A percentile compares a stretch with the other conserved stretches of the same genome.
phyloP scores from a whole-genome alignment of 1,284 basidiomycete species.

The Ganoderma boninense region DNA sequence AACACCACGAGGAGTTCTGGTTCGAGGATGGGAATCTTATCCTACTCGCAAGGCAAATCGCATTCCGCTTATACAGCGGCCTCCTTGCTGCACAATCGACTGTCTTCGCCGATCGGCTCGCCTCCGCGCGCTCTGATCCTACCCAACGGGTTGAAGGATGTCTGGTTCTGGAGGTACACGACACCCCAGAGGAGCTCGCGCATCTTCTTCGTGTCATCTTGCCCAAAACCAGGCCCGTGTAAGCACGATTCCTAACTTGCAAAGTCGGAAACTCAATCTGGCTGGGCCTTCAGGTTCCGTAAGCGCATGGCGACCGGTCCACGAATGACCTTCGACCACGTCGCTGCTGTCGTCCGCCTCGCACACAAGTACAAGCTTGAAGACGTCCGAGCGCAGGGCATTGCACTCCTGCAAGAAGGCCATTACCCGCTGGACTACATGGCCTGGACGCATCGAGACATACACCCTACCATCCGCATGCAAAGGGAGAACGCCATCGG shows the following conservation, averaged over 20 bases:
- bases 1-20: not conserved
- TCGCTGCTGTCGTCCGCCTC: constrained; percentile 15
- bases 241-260: not conserved
- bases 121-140: constrained; percentile 18
- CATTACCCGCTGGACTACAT: not conserved
- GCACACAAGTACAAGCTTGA: constrained; percentile 23
- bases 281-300: not conserved
- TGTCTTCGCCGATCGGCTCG: constrained; percentile 29
- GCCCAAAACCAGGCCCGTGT: not conserved
- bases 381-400: constrained; percentile 3
- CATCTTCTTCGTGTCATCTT: constrained; percentile 13
- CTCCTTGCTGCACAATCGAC: constrained; percentile 28
- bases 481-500: constrained; percentile 7
- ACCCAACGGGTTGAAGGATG: constrained; percentile 22
- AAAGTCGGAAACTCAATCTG: not conserved
- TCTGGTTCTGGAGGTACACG: constrained; percentile 24
- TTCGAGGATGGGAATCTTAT: constrained; percentile 6
- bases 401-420: not conserved
- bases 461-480: constrained; percentile 3
- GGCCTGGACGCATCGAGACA: not conserved
- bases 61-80: constrained; percentile 27
- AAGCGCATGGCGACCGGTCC: no score
- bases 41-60: not conserved
- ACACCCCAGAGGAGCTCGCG: constrained; percentile 21
- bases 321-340: not conserved